phyloP scores from a whole-genome alignment of 2,329 filamentous ascomycete species.

The Cercospora zeina region DNA sequence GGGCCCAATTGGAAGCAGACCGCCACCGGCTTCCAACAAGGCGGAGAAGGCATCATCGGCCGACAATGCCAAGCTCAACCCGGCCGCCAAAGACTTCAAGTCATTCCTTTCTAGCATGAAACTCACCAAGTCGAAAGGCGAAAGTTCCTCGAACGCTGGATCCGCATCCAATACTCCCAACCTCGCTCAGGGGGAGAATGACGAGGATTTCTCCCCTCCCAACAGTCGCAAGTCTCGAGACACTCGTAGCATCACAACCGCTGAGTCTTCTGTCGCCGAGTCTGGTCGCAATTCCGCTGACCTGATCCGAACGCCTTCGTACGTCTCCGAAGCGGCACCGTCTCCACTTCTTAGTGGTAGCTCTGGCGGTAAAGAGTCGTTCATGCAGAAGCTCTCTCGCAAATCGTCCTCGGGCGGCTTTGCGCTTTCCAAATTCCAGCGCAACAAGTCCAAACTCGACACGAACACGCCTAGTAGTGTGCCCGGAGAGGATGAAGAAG shows the following conservation, averaged over 20 bases:
- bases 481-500: slow-evolving; percentile 42
- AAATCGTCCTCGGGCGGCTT: slow-evolving; percentile 52
- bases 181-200: slow-evolving; percentile 34
- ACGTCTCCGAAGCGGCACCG: slow-evolving; percentile 45
- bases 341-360: slow-evolving; percentile 40
- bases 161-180: slow-evolving; percentile 27
- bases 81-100: slow-evolving; percentile 85
- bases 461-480: slow-evolving; percentile 30
- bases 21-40: slow-evolving; percentile 44
- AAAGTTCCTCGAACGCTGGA: slow-evolving; percentile 23
- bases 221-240: slow-evolving; percentile 47
- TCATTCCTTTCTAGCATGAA: slow-evolving; percentile 57
- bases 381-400: slow-evolving; percentile 53
- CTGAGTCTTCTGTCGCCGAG: slow-evolving; percentile 37
- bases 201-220: slow-evolving; percentile 38
- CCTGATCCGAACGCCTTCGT: slow-evolving; percentile 36
- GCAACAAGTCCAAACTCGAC: slow-evolving; percentile 42
- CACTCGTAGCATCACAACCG: slow-evolving; percentile 42
- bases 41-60: slow-evolving; percentile 21
- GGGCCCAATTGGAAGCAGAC: slow-evolving; percentile 71
- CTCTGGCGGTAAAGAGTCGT: slow-evolving; percentile 46
- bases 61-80: slow-evolving; percentile 69
- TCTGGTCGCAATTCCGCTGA: slow-evolving; percentile 35
- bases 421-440: slow-evolving; percentile 41
- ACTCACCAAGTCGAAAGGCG: slow-evolving; percentile 42